Evolutionary conservation across 192 early-diverging fungal species (phyloP).

Genomic region (Coemansia guatemalensis): DNA sequence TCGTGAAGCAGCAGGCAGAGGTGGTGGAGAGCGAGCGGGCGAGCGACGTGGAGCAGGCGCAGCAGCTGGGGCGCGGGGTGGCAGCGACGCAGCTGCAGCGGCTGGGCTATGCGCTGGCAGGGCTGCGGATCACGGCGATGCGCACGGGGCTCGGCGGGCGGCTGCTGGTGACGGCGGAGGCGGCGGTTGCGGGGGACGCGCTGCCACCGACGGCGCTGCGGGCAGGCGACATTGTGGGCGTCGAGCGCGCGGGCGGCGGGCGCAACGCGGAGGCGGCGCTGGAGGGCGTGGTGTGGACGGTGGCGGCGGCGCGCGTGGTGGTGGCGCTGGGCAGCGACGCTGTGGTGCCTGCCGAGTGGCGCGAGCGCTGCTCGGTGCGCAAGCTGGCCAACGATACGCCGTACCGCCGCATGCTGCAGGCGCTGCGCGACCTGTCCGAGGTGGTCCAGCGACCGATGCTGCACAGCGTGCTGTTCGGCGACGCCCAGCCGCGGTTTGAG

Average conservation of each 20-base stretch:
- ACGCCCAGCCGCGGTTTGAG: constrained; percentile 26
- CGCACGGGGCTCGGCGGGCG: constrained; percentile 71
- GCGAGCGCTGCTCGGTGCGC: constrained; percentile 58
- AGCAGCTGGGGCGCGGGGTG: constrained; percentile 36
- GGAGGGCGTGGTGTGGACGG: constrained; percentile 59
- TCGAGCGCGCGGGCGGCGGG: constrained; percentile 34
- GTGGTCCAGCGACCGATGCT: constrained; percentile 20
- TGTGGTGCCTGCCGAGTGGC: constrained; percentile 58
- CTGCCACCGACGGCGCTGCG: constrained; percentile 63
- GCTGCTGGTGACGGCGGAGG: constrained; percentile 66
- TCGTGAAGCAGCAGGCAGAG: constrained; percentile 43
- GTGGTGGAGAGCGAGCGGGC: constrained; percentile 59
- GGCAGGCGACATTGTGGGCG: constrained; percentile 70
- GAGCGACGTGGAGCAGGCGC: constrained; percentile 45
- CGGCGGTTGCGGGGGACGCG: constrained; percentile 54
- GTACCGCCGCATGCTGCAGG: constrained; percentile 43
- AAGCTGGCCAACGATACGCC: constrained; percentile 58
- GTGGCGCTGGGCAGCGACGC: constrained; percentile 60
- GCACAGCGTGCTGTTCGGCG: constrained; percentile 51
- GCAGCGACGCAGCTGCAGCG: constrained; percentile 64
- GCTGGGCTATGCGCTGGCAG: constrained; percentile 63
- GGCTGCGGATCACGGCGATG: constrained; percentile 59
- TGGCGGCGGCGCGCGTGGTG: constrained; percentile 60
- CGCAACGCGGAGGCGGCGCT: constrained; percentile 2
- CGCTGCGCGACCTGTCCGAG: constrained; percentile 27